Evolutionary conservation across 1,139 yeast genomes (phyloP).

Genomic region (Nadsonia commutata): DNA sequence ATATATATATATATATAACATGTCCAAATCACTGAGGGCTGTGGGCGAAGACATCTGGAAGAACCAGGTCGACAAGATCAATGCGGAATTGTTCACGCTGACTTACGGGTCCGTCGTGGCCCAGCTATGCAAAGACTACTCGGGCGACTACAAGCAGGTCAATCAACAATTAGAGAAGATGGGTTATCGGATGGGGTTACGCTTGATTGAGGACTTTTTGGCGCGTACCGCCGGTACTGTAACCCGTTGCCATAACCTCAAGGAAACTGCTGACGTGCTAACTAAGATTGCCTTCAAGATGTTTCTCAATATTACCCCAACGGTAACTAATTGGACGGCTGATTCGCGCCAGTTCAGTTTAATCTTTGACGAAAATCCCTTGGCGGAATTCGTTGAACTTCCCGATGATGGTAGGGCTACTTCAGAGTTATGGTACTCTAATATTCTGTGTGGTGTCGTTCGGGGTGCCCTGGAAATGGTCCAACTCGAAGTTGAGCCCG

Average conservation of each 20-base stretch:
- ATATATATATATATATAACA: conserved; percentile 10
- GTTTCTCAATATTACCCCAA: conserved; percentile 71
- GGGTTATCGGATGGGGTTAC: conserved; percentile 91
- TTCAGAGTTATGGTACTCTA: conserved; percentile 82
- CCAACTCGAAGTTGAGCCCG: conserved; percentile 78
- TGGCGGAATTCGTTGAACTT: conserved; percentile 88
- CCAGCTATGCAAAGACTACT: conserved; percentile 77
- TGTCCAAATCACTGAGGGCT: conserved; percentile 40
- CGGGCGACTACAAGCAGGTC: conserved; percentile 61
- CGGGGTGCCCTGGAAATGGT: conserved; percentile 94
- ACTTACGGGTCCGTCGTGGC: conserved; percentile 92
- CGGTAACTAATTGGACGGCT: conserved; percentile 58
- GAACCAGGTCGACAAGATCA: conserved; percentile 73
- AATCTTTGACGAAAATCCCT: conserved; percentile 70
- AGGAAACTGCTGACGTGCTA: conserved; percentile 78
- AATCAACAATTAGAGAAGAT: conserved; percentile 73
- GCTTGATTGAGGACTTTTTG: conserved; percentile 84
- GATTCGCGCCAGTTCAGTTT: conserved; percentile 67
- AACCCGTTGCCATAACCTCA: conserved; percentile 61
- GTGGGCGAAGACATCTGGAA: conserved; percentile 91
- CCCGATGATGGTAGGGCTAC: conserved; percentile 62
- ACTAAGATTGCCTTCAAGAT: conserved; percentile 81
- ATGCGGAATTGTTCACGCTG: conserved; percentile 80
- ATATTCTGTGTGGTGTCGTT: conserved; percentile 76
- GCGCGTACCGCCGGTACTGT: conserved; percentile 52